Base-by-base conservation (phyloP, 768 basidiomycete genomes). In the Mycena vitilis region DNA sequence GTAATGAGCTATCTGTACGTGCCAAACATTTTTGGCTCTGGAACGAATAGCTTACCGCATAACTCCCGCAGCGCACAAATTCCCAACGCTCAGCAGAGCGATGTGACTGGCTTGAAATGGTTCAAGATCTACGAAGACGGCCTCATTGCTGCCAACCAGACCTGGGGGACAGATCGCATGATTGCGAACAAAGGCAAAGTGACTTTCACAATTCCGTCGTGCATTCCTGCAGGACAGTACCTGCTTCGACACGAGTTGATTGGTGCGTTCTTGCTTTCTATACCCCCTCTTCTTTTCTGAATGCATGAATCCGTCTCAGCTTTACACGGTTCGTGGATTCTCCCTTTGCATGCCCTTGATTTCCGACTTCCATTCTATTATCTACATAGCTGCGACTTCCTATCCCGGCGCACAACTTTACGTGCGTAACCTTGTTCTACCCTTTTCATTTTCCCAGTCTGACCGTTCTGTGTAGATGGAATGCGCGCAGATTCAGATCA, bases 401-500 rank as follows among this genome's bases (percentile, higher is more conserved):
- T 87, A 87, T 71, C 86, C 86, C 44, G 87, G 88, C 44, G 88
- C 88, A 23, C 87, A 88, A 66, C 80, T 89, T 79, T 89, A 88
- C 71, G 86, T 84, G 63, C 60, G 80, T 75, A 15, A 45, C 22
- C 47, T 36, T 51, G 30, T 40, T 13, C 7, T 10, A 71, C 71
- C 66, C 52, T 15, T 20, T 52, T 23, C 40, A 16, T 71, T 52
- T 20, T 18, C 9, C 57, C 15, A 37, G 12, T 60, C 44, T 49
- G 51, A 30, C 49, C 6, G 6, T 30, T 37, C 15, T 47, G 48
- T 59, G 44, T 58, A 85, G 83, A 84, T 85, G 83, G 81, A 82
- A 62, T 86, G 85, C 61, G 85, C 81, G 9, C 85, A 86, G 68
- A 67, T 87, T 51, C 71, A 78, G 47, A 81, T 87, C 60, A 83